Evolutionary conservation across 768 basidiomycete genomes (phyloP).

Genomic region (Termitomyces sp.): DNA sequence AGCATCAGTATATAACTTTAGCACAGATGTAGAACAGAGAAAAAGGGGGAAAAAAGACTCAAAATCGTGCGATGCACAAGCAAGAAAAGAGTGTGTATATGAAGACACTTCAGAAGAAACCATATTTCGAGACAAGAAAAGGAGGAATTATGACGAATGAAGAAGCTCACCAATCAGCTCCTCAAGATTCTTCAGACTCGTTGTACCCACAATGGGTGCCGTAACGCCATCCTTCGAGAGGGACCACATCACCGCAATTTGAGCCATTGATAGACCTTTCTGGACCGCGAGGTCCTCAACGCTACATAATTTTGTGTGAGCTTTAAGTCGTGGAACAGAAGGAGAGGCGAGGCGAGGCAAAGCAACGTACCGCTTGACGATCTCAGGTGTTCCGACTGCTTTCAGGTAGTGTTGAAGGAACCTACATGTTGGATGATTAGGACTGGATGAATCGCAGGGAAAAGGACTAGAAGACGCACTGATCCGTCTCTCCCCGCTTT

Average conservation of each 20-base stretch:
- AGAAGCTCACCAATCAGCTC: slow-evolving; percentile 39
- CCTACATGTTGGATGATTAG: slow-evolving; percentile 3
- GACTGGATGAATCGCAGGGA: neutral
- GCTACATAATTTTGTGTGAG: slow-evolving; percentile 16
- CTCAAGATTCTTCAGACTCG: slow-evolving; percentile 42
- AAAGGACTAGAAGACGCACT: slow-evolving; percentile 15
- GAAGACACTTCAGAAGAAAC: too few relatives aligned
- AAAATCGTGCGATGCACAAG: too few relatives aligned
- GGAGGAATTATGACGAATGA: neutral
- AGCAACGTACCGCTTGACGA: slow-evolving; percentile 27
- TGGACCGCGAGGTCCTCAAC: slow-evolving; percentile 52
- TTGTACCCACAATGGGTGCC: slow-evolving; percentile 55
- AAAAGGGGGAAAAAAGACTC: too few relatives aligned
- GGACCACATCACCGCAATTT: slow-evolving; percentile 51
- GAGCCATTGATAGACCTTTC: slow-evolving; percentile 48
- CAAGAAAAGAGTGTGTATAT: too few relatives aligned
- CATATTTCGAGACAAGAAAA: slow-evolving; percentile 12
- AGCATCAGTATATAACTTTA: neutral
- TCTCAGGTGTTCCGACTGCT: slow-evolving; percentile 24
- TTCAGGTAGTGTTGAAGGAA: slow-evolving; percentile 19
- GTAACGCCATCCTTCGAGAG: slow-evolving; percentile 41
- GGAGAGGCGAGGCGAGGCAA: neutral
- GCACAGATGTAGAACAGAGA: neutral
- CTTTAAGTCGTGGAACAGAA: neutral
- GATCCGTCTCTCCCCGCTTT: slow-evolving; percentile 30